Evolutionary conservation across 2,329 filamentous ascomycete genomes (phyloP).

Genomic region (Claviceps pusilla): DNA sequence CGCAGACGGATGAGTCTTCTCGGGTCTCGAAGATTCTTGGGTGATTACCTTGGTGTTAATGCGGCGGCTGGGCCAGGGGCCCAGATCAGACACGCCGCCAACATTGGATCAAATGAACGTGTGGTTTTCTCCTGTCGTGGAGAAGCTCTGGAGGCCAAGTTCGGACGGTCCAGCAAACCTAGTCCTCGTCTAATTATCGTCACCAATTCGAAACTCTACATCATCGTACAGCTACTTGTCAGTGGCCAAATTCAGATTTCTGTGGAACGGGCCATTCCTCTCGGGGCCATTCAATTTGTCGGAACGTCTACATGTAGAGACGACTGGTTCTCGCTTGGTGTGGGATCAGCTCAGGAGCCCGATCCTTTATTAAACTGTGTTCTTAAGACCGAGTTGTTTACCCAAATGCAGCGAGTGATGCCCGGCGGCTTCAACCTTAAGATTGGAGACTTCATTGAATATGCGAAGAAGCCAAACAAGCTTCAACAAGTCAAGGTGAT

Average conservation of each 20-base stretch:
- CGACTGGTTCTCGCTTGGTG: constrained; percentile 90
- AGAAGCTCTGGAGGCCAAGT: constrained; percentile 82
- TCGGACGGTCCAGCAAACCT: constrained; percentile 88
- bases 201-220: constrained; percentile 74
- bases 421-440: constrained; percentile 69
- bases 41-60: constrained; percentile 84
- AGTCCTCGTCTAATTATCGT: constrained; percentile 74
- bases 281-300: constrained; percentile 81
- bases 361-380: constrained; percentile 89
- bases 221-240: constrained; percentile 69
- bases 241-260: constrained; percentile 71
- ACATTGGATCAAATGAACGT: constrained; percentile 56
- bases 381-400: constrained; percentile 95
- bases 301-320: constrained; percentile 69
- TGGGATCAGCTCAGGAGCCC: constrained; percentile 79
- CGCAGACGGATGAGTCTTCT: constrained; percentile 79
- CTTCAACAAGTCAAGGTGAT: constrained; percentile 74
- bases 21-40: constrained; percentile 81
- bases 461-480: constrained; percentile 96
- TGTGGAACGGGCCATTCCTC: constrained; percentile 64
- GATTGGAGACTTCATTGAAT: constrained; percentile 75
- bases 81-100: constrained; percentile 60
- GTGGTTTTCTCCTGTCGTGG: constrained; percentile 81
- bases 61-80: constrained; percentile 67
- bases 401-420: constrained; percentile 69